These are phyloP conservation scores for Metschnikowia santaceciliae DNA, from an alignment of 805 yeast genomes.

Conservation along the genomic window DNA sequence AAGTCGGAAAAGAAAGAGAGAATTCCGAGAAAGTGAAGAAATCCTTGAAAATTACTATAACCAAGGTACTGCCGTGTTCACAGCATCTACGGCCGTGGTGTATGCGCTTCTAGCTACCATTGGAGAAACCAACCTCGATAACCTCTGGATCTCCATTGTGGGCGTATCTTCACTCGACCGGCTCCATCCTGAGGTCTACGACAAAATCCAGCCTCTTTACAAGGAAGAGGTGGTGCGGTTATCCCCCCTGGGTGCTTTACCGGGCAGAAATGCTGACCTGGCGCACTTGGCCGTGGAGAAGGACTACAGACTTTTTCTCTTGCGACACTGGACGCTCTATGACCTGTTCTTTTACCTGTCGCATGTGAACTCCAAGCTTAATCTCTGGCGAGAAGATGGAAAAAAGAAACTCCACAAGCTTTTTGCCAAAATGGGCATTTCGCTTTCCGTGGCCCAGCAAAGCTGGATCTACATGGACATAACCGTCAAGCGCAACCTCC, in stretches of 20 bases:
- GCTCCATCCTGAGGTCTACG: conserved; percentile 71
- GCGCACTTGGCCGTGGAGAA: conserved; percentile 61
- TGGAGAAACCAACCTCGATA: conserved; percentile 71
- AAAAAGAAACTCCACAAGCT: conserved; percentile 78
- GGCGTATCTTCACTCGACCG: conserved; percentile 82
- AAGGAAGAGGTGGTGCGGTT: conserved; percentile 81
- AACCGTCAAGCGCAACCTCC: conserved; percentile 67
- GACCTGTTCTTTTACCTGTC: conserved; percentile 89
- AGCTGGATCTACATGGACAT: conserved; percentile 90
- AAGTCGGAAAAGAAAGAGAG: conserved; percentile 31
- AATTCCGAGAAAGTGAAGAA: conserved; percentile 47
- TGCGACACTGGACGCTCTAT: conserved; percentile 91
- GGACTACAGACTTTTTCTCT: conserved; percentile 79
- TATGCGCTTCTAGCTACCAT: conserved; percentile 76
- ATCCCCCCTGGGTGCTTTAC: conserved; percentile 34
- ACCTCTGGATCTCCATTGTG: conserved; percentile 81
- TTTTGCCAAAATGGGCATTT: conserved; percentile 95
- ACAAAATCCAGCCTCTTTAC: conserved; percentile 64
- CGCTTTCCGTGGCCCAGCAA: conserved; percentile 83
- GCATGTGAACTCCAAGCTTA: conserved; percentile 81
- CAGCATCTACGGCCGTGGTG: conserved; percentile 73
- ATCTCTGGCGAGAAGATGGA: conserved; percentile 90
- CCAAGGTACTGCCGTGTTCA: conserved; percentile 73
- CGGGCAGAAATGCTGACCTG: conserved; percentile 36
- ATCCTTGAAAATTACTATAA: conserved; percentile 71